Evolutionary conservation across 163 green algal genomes (phyloP), one percentile per base, ranked within the genome.

Genomic region (Coccomyxa subellipsoidea): DNA sequence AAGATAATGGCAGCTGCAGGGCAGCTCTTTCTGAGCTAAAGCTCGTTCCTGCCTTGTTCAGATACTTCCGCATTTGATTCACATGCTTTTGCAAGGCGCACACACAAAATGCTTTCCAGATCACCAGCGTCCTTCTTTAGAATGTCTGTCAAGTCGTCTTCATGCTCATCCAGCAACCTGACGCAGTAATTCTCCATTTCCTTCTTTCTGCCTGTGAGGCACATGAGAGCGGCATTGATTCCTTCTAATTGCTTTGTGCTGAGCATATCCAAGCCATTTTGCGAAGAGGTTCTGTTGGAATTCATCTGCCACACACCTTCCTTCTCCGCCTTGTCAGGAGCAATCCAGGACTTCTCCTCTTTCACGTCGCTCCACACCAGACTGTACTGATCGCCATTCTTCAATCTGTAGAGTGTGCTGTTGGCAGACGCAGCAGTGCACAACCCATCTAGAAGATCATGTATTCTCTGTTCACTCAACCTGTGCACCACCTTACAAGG

Each of bases 141-240:
- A 8, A 34, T 34, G n/a, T 8, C 7, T 73, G n/a, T 73, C 66
- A 73, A 6, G 15, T 73, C 66, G n/a, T 73, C 66, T 34, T 73
- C 66, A 73, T 73, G n/a, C 66, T 73, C 66, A 23, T 73, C 66
- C 66, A 73, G 66, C 66, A 73, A 0, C n/a, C 66, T 73, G 6
- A 4, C n/a, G 27, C 66, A 73, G 66, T 73, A 73, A 23, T 73
- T 73, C 66, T 73, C 66, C 66, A 73, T 35, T 23, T 73, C 66
- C 27, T 73, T 73, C 66, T 34, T 73, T n/a, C 66, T 32, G 29
- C 66, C 66, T 73, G 66, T n/a, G 8, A 36, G 47, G 47, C 21
- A 59, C 15, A 59, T 8, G 15, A 59, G 47, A 59, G 1, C 21
- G 47, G 47, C 21, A 59, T 1, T 59, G 21, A 59, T 18, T 1